Percentiles rank a stretch among this genome's conserved stretches.
Conservation (phyloP, 2,329 filamentous ascomycete genomes). For the Penicillium aurantiogriseum region DNA sequence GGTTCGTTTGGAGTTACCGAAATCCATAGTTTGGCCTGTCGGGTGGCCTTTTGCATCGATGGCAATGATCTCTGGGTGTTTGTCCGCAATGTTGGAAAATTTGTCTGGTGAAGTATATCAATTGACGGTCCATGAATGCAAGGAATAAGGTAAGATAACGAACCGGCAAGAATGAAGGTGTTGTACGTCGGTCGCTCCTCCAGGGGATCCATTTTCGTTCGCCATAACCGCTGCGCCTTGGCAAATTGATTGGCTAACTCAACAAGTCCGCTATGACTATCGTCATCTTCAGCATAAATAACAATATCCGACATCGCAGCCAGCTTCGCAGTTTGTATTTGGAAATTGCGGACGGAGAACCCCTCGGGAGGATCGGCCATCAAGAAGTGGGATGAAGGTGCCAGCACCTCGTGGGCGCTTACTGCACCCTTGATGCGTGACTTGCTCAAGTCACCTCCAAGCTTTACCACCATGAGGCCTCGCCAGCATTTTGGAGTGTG, state of each 20-base stretch:
- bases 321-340: conserved; percentile 88
- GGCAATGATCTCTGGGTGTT: conserved; percentile 69
- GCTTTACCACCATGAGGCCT: conserved; percentile 82
- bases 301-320: conserved; percentile 88
- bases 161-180: conserved; percentile 72
- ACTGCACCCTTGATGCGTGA: conserved; percentile 85
- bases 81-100: conserved; percentile 70
- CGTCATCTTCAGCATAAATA: conserved; percentile 76
- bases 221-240: conserved; percentile 73
- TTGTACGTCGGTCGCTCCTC: conserved; percentile 67
- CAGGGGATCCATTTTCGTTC: conserved; percentile 59
- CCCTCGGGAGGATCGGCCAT: conserved; percentile 81
- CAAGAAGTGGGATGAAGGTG: conserved; percentile 65
- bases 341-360: conserved; percentile 95
- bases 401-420: conserved; percentile 74
- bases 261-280: conserved; percentile 62
- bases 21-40: conserved; percentile 79
- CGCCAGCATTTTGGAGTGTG: conserved; percentile 74
- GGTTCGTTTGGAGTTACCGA: conserved; percentile 54
- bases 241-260: conserved; percentile 65
- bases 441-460: conserved; percentile 71
- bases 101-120: conserved; percentile 48
- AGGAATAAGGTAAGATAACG: conserved; percentile 25
- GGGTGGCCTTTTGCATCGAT: conserved; percentile 68
- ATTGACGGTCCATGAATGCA: not conserved